phyloP scores from a whole-genome alignment of 139 green algal species.

The Haematococcus sp. region DNA sequence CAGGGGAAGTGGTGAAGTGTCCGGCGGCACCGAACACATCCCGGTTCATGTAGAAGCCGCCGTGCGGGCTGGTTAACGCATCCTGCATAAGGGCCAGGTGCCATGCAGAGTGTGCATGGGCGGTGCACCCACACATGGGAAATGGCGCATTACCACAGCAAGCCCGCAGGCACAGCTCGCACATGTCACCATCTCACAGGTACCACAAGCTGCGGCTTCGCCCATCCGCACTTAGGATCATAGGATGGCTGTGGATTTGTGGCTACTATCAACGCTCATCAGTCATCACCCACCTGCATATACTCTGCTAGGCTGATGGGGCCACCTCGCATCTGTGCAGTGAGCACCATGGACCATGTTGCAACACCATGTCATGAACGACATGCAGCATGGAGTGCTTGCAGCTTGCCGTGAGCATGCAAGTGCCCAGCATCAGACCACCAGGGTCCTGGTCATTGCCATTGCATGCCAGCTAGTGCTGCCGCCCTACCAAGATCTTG shows the following conservation, averaged over 20 bases:
- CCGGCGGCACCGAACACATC: constrained; percentile 90
- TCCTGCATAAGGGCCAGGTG: constrained; percentile 48
- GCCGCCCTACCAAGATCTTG: constrained; percentile 1
- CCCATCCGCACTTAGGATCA: neutral
- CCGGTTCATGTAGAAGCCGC: constrained; percentile 79
- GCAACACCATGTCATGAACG: neutral
- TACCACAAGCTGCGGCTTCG: neutral
- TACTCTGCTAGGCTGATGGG: constrained; percentile 89
- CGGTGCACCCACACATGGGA: neutral
- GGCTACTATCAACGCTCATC: neutral
- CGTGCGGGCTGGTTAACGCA: constrained; percentile 73
- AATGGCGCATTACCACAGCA: neutral
- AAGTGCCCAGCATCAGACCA: neutral
- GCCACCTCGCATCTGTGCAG: constrained; percentile 83
- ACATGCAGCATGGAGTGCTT: too few relatives aligned
- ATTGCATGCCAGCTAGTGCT: neutral
- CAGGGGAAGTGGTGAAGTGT: constrained; percentile 95
- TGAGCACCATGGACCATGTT: neutral
- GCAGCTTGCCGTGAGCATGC: too few relatives aligned
- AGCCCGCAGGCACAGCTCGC: neutral
- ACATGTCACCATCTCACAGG: neutral
- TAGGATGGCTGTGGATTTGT: neutral
- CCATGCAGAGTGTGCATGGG: neutral
- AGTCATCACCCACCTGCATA: constrained; percentile 22
- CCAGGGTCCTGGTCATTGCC: neutral